Percentiles rank a stretch among this genome's conserved stretches.
Evolutionary conservation across 148 eudicot genomes (phyloP).

Genomic region (Rhododendron simsii): DNA sequence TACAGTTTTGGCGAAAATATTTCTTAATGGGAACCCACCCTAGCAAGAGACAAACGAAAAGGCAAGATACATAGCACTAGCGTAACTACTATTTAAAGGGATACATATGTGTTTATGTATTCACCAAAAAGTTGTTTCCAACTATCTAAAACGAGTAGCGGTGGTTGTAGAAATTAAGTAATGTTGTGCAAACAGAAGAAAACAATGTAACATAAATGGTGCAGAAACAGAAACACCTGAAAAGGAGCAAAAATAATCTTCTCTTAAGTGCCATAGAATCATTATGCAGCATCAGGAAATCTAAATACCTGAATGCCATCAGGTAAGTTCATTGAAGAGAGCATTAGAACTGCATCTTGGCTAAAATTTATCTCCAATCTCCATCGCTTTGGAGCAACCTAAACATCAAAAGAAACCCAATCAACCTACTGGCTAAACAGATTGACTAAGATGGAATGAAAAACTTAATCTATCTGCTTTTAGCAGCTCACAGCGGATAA

Average conservation of each 20-base stretch:
- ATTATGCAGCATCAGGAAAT: not conserved
- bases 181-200: not conserved
- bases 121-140: not conserved
- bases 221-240: not conserved
- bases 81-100: not conserved
- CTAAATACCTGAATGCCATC: slow-evolving; percentile 79
- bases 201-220: not conserved
- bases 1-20: not conserved
- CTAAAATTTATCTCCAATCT: slow-evolving; percentile 75
- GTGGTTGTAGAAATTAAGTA: not conserved
- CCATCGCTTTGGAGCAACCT: slow-evolving; percentile 91
- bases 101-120: not conserved
- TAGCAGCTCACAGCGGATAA: not conserved
- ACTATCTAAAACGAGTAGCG: not conserved
- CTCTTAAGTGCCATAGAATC: not conserved
- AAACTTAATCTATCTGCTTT: not conserved
- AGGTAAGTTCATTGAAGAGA: slow-evolving; percentile 86
- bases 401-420: not conserved
- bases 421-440: not conserved
- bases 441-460: not conserved
- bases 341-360: slow-evolving; percentile 88
- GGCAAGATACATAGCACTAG: not conserved
- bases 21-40: not conserved
- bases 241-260: not conserved
- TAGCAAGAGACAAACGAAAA: not conserved